Base-by-base conservation (phyloP, 108 stramenopile species). In the Nitzschia palea region DNA sequence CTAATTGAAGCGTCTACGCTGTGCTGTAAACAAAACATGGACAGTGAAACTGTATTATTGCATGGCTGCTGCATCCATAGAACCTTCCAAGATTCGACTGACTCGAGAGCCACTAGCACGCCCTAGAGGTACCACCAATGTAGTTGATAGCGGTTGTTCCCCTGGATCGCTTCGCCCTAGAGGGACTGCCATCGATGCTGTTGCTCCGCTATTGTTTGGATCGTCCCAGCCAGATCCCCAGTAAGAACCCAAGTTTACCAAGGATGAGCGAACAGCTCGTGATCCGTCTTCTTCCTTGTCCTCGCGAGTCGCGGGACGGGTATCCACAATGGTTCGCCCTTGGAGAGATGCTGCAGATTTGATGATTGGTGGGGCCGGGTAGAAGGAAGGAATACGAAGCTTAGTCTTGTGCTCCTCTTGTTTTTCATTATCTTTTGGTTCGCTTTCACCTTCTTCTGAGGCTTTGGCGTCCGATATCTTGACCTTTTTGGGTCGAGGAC, bases 31-130 rank as follows among this genome's bases (percentile, higher is more conserved):
- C n/a, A n/a, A n/a, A n/a, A n/a, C n/a, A n/a, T n/a, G n/a, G n/a
- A n/a, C n/a, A n/a, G n/a, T n/a, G n/a, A n/a, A n/a, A n/a, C n/a
- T n/a, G n/a, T n/a, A n/a, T 71, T 68, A 76, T 57, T 68, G 74
- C 74, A 76, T 76, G 22, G 76, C 69, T 1, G 79, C 67, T 27
- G 76, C 68, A 73, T 86, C 85, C 81, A 86, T 71, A 25, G 79
- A 80, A 26, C 85, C 85, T 51, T 86, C 85, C 73, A 86, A 35
- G 35, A 86, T 81, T 14, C 78, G 70, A 67, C 82, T 81, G 31
- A 93, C 82, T 64, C 91, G 73, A 6, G 91, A 85, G 57, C 81
- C 82, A 77, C 88, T 90, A 15, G 91, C 87, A 54, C 87, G 73
- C 40, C 71, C 73, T 50, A 93, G 60, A 0, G 91, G 91, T 27